These are phyloP conservation scores for Sarocladium kiliense DNA, from an alignment of 2,329 filamentous ascomycete genomes.

Conservation along the genomic window DNA sequence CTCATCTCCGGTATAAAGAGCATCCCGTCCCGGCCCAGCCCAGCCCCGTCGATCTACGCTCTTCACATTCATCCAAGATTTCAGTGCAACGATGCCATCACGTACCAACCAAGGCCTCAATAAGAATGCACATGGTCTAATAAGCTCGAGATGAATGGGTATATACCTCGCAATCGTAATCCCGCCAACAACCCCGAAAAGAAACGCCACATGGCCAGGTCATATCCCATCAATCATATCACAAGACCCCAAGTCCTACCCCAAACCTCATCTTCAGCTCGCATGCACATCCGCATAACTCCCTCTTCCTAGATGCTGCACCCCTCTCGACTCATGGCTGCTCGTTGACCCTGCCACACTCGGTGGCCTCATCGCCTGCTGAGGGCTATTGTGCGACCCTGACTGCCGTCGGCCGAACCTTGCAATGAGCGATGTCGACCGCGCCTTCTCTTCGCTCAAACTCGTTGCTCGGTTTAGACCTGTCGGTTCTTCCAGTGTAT, in stretches of 20 bases:
- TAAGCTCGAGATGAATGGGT: not conserved
- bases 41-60: not conserved
- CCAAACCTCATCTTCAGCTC: not conserved
- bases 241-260: not conserved
- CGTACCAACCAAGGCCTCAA: not conserved
- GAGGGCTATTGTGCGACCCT: constrained; percentile 9
- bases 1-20: not conserved
- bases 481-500: constrained; percentile 34
- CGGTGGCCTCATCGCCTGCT: constrained; percentile 17
- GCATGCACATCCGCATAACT: not conserved
- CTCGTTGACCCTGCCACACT: constrained; percentile 28
- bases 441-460: constrained; percentile 29
- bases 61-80: not conserved
- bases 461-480: constrained; percentile 24
- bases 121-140: not conserved
- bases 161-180: not conserved
- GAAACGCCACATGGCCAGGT: not conserved
- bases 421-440: constrained; percentile 22
- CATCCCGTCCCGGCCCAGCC: not conserved
- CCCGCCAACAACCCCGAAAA: too few relatives aligned
- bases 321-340: constrained; percentile 21
- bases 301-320: not conserved
- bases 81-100: not conserved
- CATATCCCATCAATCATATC: not conserved
- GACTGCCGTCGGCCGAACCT: constrained; percentile 25